These are phyloP conservation scores for Melocanna baccifera DNA, from an alignment of 176 grass and related monocot genomes.

Conservation along the genomic window DNA sequence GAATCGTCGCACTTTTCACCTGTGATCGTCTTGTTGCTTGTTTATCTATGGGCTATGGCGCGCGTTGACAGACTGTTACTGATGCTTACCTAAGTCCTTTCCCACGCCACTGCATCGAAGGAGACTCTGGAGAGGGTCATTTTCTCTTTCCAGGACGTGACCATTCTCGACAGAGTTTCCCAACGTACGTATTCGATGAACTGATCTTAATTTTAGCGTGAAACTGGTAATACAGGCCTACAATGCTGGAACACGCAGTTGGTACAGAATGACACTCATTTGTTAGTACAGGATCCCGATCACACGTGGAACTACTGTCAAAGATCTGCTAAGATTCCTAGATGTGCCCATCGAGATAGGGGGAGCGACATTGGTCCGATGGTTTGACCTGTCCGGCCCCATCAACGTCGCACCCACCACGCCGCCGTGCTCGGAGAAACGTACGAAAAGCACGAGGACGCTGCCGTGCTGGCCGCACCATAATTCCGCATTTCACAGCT, in stretches of 20 bases:
- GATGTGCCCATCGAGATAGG: neutral
- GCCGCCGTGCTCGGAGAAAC: neutral
- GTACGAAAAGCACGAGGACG: neutral
- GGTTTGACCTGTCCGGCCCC: neutral
- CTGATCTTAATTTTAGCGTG: neutral
- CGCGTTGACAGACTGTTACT: neutral
- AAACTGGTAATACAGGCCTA: neutral
- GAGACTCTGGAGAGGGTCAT: neutral
- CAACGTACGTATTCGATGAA: neutral
- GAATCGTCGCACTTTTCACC: too few relatives aligned
- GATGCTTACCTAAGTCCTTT: too few relatives aligned
- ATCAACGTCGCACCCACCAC: slow-evolving; percentile 10
- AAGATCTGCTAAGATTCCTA: slow-evolving; percentile 20
- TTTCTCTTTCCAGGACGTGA: neutral
- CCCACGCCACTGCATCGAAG: too few relatives aligned
- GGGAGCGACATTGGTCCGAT: neutral
- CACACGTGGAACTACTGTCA: neutral
- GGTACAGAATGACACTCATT: neutral
- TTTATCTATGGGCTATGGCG: neutral
- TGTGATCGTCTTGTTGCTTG: neutral
- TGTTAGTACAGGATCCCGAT: neutral
- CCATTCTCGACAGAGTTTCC: neutral
- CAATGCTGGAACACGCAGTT: neutral
- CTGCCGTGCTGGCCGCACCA: neutral
- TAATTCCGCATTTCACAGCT: neutral